Evolutionary conservation across 1,139 yeast genomes (phyloP).

Genomic region (Taphrina confusa): DNA sequence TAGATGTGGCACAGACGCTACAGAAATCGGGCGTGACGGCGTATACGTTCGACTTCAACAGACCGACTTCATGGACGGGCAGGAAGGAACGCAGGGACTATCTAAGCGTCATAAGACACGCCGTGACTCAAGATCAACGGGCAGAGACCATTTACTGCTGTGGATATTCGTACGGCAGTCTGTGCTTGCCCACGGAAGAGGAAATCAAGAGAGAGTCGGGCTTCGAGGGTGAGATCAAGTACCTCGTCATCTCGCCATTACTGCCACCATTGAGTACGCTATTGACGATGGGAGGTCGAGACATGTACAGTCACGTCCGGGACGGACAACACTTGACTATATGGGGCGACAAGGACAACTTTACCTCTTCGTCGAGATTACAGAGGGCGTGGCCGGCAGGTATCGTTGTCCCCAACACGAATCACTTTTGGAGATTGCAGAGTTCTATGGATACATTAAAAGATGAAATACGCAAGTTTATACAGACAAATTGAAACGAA

Average conservation of each 20-base stretch:
- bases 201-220: not conserved
- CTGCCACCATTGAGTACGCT: conserved; percentile 19
- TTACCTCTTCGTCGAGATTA: conserved; percentile 12
- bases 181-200: conserved; percentile 13
- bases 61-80: conserved; percentile 23
- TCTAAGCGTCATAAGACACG: not conserved
- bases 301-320: conserved; percentile 3
- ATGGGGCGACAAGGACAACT: conserved; percentile 17
- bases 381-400: conserved; percentile 13
- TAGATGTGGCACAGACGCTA: not conserved
- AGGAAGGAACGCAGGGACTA: conserved; percentile 17
- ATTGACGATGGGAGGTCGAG: conserved; percentile 6
- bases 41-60: conserved; percentile 13
- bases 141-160: conserved; percentile 3
- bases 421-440: conserved; percentile 26
- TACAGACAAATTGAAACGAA: too few relatives aligned
- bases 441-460: not conserved
- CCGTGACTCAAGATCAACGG: not conserved
- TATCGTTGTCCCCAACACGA: conserved; percentile 1
- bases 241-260: conserved; percentile 20
- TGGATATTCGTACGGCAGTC: conserved; percentile 32
- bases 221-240: not conserved
- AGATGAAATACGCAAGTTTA: not conserved
- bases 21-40: not conserved
- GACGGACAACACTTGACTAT: conserved; percentile 5